phyloP scores from a whole-genome alignment of 225 moss, liverwort and hornwort genomes.

The Bryum argenteum region DNA sequence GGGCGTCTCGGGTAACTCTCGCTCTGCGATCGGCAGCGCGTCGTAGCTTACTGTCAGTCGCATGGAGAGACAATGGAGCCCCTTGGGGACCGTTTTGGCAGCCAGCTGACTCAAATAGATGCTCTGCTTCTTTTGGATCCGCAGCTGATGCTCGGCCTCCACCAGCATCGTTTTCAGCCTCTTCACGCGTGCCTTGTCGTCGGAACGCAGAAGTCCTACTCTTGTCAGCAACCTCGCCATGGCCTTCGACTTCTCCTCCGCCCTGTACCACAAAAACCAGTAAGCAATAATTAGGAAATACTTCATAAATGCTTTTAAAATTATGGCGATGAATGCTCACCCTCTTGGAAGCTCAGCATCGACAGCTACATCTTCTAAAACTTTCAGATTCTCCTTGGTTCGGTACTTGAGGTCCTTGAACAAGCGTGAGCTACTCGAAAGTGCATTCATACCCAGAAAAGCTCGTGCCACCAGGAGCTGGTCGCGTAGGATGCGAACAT shows the following conservation, averaged over 20 bases:
- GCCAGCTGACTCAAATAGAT: constrained; percentile 80
- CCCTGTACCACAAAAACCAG: constrained; percentile 25
- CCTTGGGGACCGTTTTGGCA: constrained; percentile 86
- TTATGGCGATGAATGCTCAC: constrained; percentile 25
- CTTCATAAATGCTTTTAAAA: no score
- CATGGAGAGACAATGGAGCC: constrained; percentile 90
- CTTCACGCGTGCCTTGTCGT: constrained; percentile 38
- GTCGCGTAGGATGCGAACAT: constrained; percentile 50
- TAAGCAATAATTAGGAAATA: no score
- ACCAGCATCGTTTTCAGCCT: constrained; percentile 48
- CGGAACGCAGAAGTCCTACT: constrained; percentile 26
- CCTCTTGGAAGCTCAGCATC: constrained; percentile 52
- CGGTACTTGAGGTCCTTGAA: constrained; percentile 47
- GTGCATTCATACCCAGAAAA: constrained; percentile 42
- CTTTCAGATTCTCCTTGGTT: constrained; percentile 47
- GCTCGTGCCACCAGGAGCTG: constrained; percentile 58
- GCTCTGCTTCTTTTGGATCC: constrained; percentile 59
- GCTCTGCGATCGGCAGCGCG: constrained; percentile 26
- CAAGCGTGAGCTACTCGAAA: constrained; percentile 33
- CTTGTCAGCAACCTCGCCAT: constrained; percentile 50
- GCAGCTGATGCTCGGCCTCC: constrained; percentile 41
- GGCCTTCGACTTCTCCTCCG: constrained; percentile 52
- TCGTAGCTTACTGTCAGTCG: constrained; percentile 69
- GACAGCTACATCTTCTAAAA: constrained; percentile 38
- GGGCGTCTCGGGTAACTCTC: constrained; percentile 27